phyloP scores from a whole-genome alignment of 2,329 filamentous ascomycete genomes.

The Colletotrichum sojae region DNA sequence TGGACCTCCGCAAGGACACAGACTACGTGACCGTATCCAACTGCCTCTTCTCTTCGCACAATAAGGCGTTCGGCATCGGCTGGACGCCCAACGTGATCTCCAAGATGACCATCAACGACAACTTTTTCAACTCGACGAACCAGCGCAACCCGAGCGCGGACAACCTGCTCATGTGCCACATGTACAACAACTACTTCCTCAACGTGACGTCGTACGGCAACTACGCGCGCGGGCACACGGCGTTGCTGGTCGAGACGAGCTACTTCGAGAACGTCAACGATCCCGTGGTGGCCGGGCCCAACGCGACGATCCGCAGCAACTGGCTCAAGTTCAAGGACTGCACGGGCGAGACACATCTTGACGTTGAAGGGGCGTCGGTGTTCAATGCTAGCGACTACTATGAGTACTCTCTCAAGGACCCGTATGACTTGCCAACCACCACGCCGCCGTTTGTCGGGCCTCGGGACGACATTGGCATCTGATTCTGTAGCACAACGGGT shows the following conservation, averaged over 20 bases:
- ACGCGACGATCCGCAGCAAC: constrained; percentile 21
- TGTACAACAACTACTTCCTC: constrained; percentile 68
- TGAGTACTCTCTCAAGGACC: constrained; percentile 1
- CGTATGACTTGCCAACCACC: constrained; percentile 10
- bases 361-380: constrained; percentile 20
- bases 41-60: constrained; percentile 43
- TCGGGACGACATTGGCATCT: constrained; percentile 13
- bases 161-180: constrained; percentile 69
- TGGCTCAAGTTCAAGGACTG: constrained; percentile 23
- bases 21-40: constrained; percentile 63
- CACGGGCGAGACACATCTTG: constrained; percentile 14
- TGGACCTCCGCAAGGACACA: constrained; percentile 70
- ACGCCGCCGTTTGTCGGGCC: background rate
- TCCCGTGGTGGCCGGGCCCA: constrained; percentile 46
- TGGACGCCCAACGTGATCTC: constrained; percentile 69
- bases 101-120: constrained; percentile 70
- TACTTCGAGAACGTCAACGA: constrained; percentile 61
- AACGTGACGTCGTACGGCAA: constrained; percentile 61
- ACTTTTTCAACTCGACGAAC: constrained; percentile 71
- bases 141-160: constrained; percentile 62
- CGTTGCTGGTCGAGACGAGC: constrained; percentile 68
- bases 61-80: constrained; percentile 69
- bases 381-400: constrained; percentile 12
- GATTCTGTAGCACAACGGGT: background rate
- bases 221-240: constrained; percentile 67